These are phyloP conservation scores for Aspergillus quadrilineatus DNA, from an alignment of 2,329 filamentous ascomycete genomes.

Conservation along the genomic window DNA sequence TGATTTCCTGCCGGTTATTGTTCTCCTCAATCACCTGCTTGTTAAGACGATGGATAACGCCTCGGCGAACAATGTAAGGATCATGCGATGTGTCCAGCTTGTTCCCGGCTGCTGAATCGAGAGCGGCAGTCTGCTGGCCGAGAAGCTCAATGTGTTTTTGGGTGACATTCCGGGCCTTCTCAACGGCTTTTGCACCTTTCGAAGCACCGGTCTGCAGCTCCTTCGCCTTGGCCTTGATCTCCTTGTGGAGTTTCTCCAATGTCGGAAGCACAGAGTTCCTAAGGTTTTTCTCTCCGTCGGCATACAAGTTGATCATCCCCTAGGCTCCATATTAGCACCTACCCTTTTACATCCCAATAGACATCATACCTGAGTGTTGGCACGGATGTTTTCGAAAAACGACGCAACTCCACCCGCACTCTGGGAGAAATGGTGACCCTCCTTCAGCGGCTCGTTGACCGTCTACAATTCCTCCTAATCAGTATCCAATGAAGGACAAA, in stretches of 20 bases:
- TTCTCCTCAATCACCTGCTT: conserved; percentile 95
- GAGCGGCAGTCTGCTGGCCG: conserved; percentile 77
- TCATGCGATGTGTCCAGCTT: conserved; percentile 72
- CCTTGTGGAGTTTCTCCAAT: conserved; percentile 85
- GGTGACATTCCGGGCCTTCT: conserved; percentile 79
- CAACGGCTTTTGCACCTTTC: conserved; percentile 85
- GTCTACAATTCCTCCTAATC: conserved; percentile 52
- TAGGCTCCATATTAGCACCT: conserved; percentile 36
- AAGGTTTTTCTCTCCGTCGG: conserved; percentile 87
- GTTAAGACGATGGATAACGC: conserved; percentile 78
- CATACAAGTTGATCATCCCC: conserved; percentile 81
- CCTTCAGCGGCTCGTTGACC: conserved; percentile 78
- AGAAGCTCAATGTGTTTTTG: conserved; percentile 97
- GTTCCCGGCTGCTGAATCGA: conserved; percentile 68
- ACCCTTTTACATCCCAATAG: too few relatives aligned
- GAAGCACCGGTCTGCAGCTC: conserved; percentile 77
- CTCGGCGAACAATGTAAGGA: conserved; percentile 82
- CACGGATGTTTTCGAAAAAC: conserved; percentile 89
- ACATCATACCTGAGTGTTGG: conserved; percentile 72
- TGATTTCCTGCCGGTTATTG: conserved; percentile 87
- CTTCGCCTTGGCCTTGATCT: conserved; percentile 96
- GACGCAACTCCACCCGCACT: conserved; percentile 81
- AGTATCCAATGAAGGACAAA: not conserved
- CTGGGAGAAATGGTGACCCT: conserved; percentile 92
- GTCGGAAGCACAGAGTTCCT: conserved; percentile 83